Evolutionary conservation across 768 basidiomycete species (phyloP), one percentile per base, ranked within the genome.

Genomic region (Crucibulum laeve): DNA sequence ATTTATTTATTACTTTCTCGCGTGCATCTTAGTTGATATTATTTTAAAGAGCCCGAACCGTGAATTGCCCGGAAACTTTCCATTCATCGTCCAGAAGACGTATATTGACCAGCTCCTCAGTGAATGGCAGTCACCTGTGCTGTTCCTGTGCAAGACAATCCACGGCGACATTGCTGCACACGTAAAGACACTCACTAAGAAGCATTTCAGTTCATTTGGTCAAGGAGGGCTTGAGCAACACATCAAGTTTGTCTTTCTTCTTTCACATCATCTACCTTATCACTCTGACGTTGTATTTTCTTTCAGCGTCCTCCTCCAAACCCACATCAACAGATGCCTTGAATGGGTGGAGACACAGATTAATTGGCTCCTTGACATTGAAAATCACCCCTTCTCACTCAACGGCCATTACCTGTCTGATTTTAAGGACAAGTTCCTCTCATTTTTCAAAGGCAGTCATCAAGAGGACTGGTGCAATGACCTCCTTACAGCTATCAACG

Each of bases 331-430:
- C 17, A 47, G 57, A 5, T 64, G 68, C 8, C 59, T 64, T 10
- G 49, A 58, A 0, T 51, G 49, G 4, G 59, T 74, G 0, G 55
- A 64, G n/a, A 53, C 59, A 15, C 66, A 54, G 34, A 64, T 82
- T 6, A 44, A 62, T 0, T 77, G 74, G 73, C 57, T 78, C 1
- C 52, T 77, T 13, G 57, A 57, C 2, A 50, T 79, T 8, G 78
- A 80, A 49, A 36, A 49, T 22, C 58, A 57, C 0, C 77, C 79
- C 0, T 64, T 65, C 1, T 76, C 80, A 0, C 56, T 74, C 5
- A 80, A 80, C 40, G 69, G 63, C 0, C 68, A 74, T 21, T 76
- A 78, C 28, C 71, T 73, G 13, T 25, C 62, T 0, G 67, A 76
- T 49, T 68, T 65, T 45, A 70, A 64, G 18, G 58, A 62, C 22